Evolutionary conservation across 192 early-diverging fungal genomes (phyloP).

Genomic region (Backusella psychrophila): DNA sequence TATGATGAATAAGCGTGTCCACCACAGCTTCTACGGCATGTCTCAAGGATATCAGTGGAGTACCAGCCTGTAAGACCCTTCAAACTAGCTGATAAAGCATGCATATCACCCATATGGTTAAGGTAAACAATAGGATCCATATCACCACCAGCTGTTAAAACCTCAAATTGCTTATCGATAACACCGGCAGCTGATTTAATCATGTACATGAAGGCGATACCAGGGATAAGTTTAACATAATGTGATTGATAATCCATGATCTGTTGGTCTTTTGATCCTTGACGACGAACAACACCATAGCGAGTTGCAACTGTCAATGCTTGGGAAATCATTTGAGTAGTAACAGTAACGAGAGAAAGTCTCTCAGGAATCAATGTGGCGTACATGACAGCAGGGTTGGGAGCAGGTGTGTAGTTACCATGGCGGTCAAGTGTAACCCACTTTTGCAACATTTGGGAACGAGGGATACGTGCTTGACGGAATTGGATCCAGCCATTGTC

Average conservation of each 20-base stretch:
- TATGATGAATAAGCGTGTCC: conserved; percentile 70
- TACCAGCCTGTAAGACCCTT: conserved; percentile 52
- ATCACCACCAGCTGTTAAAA: conserved; percentile 42
- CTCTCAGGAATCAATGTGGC: conserved; percentile 64
- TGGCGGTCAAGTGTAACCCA: conserved; percentile 52
- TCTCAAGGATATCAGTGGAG: conserved; percentile 48
- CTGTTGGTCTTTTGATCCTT: conserved; percentile 59
- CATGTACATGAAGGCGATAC: conserved; percentile 51
- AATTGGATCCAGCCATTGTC: conserved; percentile 76
- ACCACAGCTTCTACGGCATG: conserved; percentile 52
- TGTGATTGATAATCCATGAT: conserved; percentile 68
- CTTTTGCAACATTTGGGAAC: conserved; percentile 54
- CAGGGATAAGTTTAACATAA: conserved; percentile 56
- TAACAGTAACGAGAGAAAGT: conserved; percentile 45
- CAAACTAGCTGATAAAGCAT: conserved; percentile 53
- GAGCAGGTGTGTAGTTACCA: conserved; percentile 50
- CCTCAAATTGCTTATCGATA: conserved; percentile 19
- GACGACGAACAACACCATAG: conserved; percentile 59
- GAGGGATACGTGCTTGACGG: conserved; percentile 47
- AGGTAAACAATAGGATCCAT: conserved; percentile 47
- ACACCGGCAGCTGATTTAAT: background rate
- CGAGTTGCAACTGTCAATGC: conserved; percentile 57
- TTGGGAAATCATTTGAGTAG: conserved; percentile 42
- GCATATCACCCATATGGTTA: conserved; percentile 51
- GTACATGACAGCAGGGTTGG: conserved; percentile 56